These are phyloP conservation scores for Eucalyptus caleyi DNA, from an alignment of 345 rosid species.

Conservation along the genomic window DNA sequence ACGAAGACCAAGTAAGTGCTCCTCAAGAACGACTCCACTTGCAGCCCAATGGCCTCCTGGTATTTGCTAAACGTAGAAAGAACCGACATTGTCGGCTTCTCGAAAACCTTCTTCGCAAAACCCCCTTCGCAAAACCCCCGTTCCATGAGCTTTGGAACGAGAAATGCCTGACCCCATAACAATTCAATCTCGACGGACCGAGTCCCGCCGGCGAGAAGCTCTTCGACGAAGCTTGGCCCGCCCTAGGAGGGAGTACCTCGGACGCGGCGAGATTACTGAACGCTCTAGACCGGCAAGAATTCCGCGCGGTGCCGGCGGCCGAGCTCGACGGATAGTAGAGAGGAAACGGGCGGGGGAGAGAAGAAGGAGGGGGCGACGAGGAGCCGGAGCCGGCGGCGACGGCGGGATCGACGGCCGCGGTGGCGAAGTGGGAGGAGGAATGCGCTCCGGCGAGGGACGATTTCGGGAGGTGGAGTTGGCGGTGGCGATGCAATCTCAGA, in stretches of 20 bases:
- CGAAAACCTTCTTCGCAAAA: slow-evolving; percentile 32
- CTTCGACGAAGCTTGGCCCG: neutral
- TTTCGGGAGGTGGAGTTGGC: neutral
- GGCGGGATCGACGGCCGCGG: neutral
- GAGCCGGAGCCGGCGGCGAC: neutral
- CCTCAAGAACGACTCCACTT: slow-evolving; percentile 67
- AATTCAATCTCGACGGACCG: neutral
- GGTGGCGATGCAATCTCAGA: neutral
- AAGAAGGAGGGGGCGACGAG: neutral
- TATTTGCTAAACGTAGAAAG: slow-evolving; percentile 45
- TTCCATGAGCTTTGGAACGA: slow-evolving; percentile 14
- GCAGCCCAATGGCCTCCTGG: slow-evolving; percentile 65
- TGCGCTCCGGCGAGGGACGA: neutral
- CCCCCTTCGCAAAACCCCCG: slow-evolving; percentile 30
- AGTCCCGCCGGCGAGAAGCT: neutral
- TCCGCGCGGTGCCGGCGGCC: neutral
- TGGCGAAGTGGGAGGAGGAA: neutral
- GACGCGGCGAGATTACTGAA: neutral
- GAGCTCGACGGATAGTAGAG: neutral
- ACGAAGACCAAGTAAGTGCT: slow-evolving; percentile 52
- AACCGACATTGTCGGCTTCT: slow-evolving; percentile 41
- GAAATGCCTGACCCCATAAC: slow-evolving; percentile 29
- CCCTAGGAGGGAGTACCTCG: neutral
- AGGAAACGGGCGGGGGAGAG: neutral
- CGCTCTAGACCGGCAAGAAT: neutral